Evolutionary conservation across 225 moss, liverwort and hornwort species (phyloP), one percentile per base, ranked within the genome.

Genomic region (Polytrichum formosum): DNA sequence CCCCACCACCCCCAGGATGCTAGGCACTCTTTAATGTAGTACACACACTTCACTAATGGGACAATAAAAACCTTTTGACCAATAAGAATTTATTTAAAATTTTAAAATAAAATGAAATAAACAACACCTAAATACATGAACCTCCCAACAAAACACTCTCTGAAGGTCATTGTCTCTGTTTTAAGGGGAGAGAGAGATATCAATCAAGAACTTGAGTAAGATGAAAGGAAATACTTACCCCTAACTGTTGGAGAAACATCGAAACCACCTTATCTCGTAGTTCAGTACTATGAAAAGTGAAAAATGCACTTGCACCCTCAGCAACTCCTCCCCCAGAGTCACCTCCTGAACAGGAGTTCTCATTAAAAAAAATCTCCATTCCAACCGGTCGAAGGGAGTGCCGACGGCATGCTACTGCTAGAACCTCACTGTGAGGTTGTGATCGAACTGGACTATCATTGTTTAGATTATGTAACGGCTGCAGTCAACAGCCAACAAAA

Each of bases 401-500:
- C 76, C 97, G 87, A 64, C 97, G 89, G 75, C 97, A 83, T 70
- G 97, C 97, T 59, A 94, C 93, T 76, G 97, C 91, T 83, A 98
- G 71, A 68, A 98, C 90, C 66, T 88, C 80, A 75, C 83, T 82
- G 70, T 89, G 92, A 55, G 88, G 89, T 78, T 94, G 91, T 67
- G 97, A 97, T 67, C 92, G 92, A 62, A 98, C 97, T 70, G 97
- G 97, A 76, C 88, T 98, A 76, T 90, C 94, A 70, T 98, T 88
- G 78, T 87, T 92, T 77, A 98, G 70, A 75, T 98, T 98, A 79
- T 94, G 97, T 70, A 98, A 77, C 74, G 97, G 97, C 97, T 98
- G 90, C 88, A 86, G 26, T 74, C 74, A 77, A 84, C 80, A 69
- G 65, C 28, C n/a, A 5, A 74, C 22, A 55, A 26, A n/a, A 25